Conservation (phyloP, 495 filamentous ascomycete species). For the Monascus purpureus region DNA sequence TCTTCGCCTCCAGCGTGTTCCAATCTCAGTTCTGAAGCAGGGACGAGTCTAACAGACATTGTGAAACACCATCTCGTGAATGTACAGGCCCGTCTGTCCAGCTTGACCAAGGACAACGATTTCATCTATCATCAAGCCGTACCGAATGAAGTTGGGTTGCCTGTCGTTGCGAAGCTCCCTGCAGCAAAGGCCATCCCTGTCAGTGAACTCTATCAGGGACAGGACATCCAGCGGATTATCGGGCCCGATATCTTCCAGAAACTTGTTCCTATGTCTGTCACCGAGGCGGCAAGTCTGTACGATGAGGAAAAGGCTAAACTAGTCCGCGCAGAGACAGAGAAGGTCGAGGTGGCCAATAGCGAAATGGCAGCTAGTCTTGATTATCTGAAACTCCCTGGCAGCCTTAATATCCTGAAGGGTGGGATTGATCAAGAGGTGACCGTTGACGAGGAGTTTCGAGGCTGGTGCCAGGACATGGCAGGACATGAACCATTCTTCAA, state of each 20-base stretch:
- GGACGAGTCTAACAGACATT: slow-evolving; percentile 55
- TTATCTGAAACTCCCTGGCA: slow-evolving; percentile 79
- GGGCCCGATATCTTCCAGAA: slow-evolving; percentile 95
- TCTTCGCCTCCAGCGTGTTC: slow-evolving; percentile 63
- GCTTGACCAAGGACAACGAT: slow-evolving; percentile 85
- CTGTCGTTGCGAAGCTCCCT: slow-evolving; percentile 75
- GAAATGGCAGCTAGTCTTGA: slow-evolving; percentile 94
- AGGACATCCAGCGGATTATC: slow-evolving; percentile 93
- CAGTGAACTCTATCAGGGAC: slow-evolving; percentile 88
- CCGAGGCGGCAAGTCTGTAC: slow-evolving; percentile 90
- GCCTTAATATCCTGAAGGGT: slow-evolving; percentile 82
- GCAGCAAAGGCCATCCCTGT: slow-evolving; percentile 98
- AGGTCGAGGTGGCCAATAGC: slow-evolving; percentile 76
- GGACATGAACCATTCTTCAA: slow-evolving; percentile 61
- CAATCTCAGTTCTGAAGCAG: slow-evolving; percentile 72
- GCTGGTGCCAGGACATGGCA: slow-evolving; percentile 85
- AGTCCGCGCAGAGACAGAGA: slow-evolving; percentile 83
- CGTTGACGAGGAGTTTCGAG: slow-evolving; percentile 80
- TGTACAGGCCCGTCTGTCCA: slow-evolving; percentile 64
- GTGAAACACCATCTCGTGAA: slow-evolving; percentile 68
- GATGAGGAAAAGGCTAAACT: slow-evolving; percentile 98
- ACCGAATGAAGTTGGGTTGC: slow-evolving; percentile 66
- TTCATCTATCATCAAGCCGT: slow-evolving; percentile 95
- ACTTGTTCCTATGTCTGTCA: slow-evolving; percentile 91
- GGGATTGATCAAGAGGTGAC: slow-evolving; percentile 81